phyloP scores from a whole-genome alignment of 306 rosid genomes.

The Glycine tomentella region DNA sequence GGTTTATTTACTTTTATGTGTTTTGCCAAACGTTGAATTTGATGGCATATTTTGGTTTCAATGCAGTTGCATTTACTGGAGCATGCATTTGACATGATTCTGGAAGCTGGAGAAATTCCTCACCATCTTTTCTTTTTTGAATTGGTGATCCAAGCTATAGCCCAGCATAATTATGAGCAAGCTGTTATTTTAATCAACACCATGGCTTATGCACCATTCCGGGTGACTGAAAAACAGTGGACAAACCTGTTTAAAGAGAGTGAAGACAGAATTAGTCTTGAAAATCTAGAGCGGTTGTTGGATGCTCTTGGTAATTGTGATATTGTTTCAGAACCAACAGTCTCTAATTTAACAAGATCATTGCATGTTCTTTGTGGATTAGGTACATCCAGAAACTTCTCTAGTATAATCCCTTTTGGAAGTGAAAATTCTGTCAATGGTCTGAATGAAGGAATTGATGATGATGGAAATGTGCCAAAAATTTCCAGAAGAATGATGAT shows the following conservation, averaged over 20 bases:
- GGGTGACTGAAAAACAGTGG: constrained; percentile 78
- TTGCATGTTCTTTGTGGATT: constrained; percentile 60
- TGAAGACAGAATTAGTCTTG: constrained; percentile 55
- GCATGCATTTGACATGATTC: constrained; percentile 81
- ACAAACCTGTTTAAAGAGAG: constrained; percentile 63
- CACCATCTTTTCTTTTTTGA: constrained; percentile 62
- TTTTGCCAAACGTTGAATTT: constrained; percentile 36
- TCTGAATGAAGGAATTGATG: constrained; percentile 46
- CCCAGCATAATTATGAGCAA: constrained; percentile 60
- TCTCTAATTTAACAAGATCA: constrained; percentile 68
- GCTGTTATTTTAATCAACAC: constrained; percentile 70
- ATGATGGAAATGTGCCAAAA: constrained; percentile 31
- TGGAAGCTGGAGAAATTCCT: constrained; percentile 88
- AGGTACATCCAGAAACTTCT: constrained; percentile 42
- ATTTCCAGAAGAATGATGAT: constrained; percentile 36
- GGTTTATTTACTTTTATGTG: neutral
- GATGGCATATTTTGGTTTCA: constrained; percentile 46
- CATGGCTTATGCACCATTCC: constrained; percentile 87
- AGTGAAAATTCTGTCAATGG: constrained; percentile 36
- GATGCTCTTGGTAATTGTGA: constrained; percentile 63
- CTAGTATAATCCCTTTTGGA: constrained; percentile 49
- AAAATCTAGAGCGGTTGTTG: constrained; percentile 57
- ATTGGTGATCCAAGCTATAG: constrained; percentile 71
- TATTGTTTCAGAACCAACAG: constrained; percentile 70
- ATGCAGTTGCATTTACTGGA: constrained; percentile 81